Percentiles rank a stretch among this genome's conserved stretches.
phyloP scores from a whole-genome alignment of 495 filamentous ascomycete genomes.

The Lophiostoma macrostomum region DNA sequence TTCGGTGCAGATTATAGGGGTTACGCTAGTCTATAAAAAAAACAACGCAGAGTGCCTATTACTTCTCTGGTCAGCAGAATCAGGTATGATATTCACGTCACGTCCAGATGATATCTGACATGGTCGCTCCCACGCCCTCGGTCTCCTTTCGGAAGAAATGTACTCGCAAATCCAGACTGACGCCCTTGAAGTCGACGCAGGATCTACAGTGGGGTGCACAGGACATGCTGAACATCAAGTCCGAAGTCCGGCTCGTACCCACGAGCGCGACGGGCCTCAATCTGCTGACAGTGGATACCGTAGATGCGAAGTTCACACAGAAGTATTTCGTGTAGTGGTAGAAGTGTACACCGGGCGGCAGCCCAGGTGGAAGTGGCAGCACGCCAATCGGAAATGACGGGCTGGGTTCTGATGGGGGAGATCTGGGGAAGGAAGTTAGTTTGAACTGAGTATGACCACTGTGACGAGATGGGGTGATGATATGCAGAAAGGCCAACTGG shows the following conservation, averaged over 20 bases:
- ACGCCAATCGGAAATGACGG: neutral
- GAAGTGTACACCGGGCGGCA: slow-evolving; percentile 9
- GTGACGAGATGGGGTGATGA: neutral
- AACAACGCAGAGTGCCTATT: slow-evolving; percentile 20
- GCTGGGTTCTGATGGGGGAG: neutral
- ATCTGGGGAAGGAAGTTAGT: slow-evolving; percentile 3
- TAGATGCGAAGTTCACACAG: slow-evolving; percentile 26
- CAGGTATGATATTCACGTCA: slow-evolving; percentile 11
- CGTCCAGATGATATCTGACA: no score
- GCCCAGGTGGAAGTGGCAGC: neutral
- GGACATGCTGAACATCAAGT: slow-evolving; percentile 32
- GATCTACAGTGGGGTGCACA: slow-evolving; percentile 23
- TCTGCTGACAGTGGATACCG: slow-evolving; percentile 27
- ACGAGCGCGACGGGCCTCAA: slow-evolving; percentile 19
- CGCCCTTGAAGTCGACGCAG: slow-evolving; percentile 19
- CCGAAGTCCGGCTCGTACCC: slow-evolving; percentile 25
- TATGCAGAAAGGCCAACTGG: neutral
- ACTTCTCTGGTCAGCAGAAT: slow-evolving; percentile 28
- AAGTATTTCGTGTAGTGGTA: slow-evolving; percentile 29
- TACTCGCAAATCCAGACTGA: slow-evolving; percentile 2
- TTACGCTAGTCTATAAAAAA: slow-evolving; percentile 22
- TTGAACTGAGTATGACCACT: neutral
- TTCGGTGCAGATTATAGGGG: slow-evolving; percentile 24
- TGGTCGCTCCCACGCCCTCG: neutral
- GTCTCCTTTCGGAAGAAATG: neutral